Percentiles rank a stretch among this genome's conserved stretches.
phyloP scores from a whole-genome alignment of 768 basidiomycete species.

The Leccinum fibrillosum region DNA sequence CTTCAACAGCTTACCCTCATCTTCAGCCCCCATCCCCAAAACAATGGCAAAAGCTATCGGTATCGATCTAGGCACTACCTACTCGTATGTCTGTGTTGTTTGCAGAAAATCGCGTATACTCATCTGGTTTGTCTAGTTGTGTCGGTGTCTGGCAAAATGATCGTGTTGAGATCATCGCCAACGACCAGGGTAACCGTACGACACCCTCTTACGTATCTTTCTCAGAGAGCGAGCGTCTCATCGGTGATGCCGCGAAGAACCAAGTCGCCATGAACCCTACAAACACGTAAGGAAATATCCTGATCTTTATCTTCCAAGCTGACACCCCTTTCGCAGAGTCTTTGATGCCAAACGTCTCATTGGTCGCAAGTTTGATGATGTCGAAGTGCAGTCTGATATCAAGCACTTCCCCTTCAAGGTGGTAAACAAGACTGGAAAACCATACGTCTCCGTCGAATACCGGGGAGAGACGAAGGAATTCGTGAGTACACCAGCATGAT shows the following conservation, averaged over 20 bases:
- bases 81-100: constrained; percentile 58
- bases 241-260: constrained; percentile 99
- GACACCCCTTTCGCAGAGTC: constrained; percentile 49
- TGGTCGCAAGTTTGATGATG: constrained; percentile 85
- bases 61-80: constrained; percentile 91
- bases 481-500: constrained; percentile 42
- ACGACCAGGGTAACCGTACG: constrained; percentile 92
- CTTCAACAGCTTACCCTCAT: constrained; percentile 6
- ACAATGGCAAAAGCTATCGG: constrained; percentile 79
- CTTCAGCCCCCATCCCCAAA: constrained; percentile 7
- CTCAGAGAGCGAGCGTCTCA: constrained; percentile 92
- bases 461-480: constrained; percentile 94
- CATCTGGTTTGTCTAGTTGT: constrained; percentile 52
- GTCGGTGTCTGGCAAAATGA: constrained; percentile 99
- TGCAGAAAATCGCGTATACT: neutral
- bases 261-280: constrained; percentile 98
- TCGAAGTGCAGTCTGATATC: constrained; percentile 79
- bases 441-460: constrained; percentile 86
- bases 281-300: constrained; percentile 56
- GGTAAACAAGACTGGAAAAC: constrained; percentile 83
- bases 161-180: constrained; percentile 97
- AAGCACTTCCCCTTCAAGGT: constrained; percentile 96
- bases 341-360: constrained; percentile 99
- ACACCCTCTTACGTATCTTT: constrained; percentile 96
- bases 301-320: neutral